phyloP scores from a whole-genome alignment of 495 filamentous ascomycete genomes.

The Aspergillus sclerotiicarbonarius region DNA sequence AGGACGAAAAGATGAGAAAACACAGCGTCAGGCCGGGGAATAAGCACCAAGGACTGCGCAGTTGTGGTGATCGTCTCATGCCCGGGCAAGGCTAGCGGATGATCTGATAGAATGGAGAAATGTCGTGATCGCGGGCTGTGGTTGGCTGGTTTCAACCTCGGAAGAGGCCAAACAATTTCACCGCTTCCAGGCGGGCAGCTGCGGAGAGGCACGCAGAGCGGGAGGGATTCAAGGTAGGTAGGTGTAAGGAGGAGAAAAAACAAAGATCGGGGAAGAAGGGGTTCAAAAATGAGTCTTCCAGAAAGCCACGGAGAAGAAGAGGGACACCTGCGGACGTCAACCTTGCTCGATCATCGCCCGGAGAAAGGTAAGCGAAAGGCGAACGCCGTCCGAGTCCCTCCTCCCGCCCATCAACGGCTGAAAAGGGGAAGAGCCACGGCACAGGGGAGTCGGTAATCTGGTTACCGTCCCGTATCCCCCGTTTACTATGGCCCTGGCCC shows the following conservation, averaged over 20 bases:
- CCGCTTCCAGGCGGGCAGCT: conserved; percentile 19
- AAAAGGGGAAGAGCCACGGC: not conserved
- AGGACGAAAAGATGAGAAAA: conserved; percentile 12
- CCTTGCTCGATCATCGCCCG: not conserved
- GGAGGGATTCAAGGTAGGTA: not conserved
- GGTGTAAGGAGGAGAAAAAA: not conserved
- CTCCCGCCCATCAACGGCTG: conserved; percentile 1
- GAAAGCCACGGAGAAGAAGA: not conserved
- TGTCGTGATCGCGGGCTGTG: conserved; percentile 46
- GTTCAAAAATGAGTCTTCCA: not conserved
- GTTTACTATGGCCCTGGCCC: not conserved
- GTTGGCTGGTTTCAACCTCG: conserved; percentile 25
- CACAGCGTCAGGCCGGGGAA: conserved; percentile 11
- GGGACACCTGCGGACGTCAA: conserved; percentile 2
- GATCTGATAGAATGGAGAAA: conserved; percentile 53
- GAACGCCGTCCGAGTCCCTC: not conserved
- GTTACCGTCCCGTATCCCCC: not conserved
- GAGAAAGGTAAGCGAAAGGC: not conserved
- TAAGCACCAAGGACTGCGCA: conserved; percentile 18
- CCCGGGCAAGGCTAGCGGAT: conserved; percentile 33
- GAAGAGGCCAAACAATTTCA: conserved; percentile 14
- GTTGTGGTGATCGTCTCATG: conserved; percentile 24
- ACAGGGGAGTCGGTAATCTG: not conserved
- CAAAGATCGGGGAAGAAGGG: not conserved
- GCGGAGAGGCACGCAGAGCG: not conserved